phyloP scores from a whole-genome alignment of 2,329 filamentous ascomycete genomes.

The Trichophaea hybrida region DNA sequence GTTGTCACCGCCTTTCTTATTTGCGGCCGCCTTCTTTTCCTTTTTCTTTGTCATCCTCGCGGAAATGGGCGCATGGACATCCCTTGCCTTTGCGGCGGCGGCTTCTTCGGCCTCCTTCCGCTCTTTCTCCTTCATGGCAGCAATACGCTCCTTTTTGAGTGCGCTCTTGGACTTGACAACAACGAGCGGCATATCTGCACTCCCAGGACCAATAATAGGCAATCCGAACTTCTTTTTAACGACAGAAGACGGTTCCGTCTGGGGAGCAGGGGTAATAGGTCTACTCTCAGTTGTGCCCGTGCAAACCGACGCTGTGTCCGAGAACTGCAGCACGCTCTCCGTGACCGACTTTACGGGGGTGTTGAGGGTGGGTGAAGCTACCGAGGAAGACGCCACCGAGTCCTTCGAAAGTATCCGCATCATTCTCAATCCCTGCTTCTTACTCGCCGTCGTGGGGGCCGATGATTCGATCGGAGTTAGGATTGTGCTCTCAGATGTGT shows the following conservation, averaged over 20 bases:
- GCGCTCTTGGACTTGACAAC: conserved; percentile 28
- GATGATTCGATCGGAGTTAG: not conserved
- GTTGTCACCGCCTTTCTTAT: conserved; percentile 11
- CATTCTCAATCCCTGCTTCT: not conserved
- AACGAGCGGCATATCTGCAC: conserved; percentile 7
- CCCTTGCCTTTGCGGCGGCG: conserved; percentile 30
- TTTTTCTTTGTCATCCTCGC: conserved; percentile 78
- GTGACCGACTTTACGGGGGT: not conserved
- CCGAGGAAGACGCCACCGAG: not conserved
- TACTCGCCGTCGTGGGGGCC: not conserved
- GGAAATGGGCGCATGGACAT: conserved; percentile 53
- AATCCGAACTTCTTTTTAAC: not conserved
- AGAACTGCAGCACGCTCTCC: conserved; percentile 4
- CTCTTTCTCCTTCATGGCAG: conserved; percentile 54
- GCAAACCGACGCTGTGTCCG: conserved; percentile 14
- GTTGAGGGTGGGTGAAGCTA: not conserved
- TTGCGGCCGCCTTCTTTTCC: conserved; percentile 37
- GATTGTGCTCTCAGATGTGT: not conserved
- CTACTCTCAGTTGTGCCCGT: conserved; percentile 11
- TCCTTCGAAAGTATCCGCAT: not conserved
- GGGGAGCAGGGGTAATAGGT: conserved; percentile 11
- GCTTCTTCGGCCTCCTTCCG: conserved; percentile 36
- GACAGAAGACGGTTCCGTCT: not conserved
- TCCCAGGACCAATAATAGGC: not conserved
- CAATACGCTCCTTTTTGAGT: conserved; percentile 47